phyloP scores from a whole-genome alignment of 306 rosid genomes.

The Adenanthera pavonina region DNA sequence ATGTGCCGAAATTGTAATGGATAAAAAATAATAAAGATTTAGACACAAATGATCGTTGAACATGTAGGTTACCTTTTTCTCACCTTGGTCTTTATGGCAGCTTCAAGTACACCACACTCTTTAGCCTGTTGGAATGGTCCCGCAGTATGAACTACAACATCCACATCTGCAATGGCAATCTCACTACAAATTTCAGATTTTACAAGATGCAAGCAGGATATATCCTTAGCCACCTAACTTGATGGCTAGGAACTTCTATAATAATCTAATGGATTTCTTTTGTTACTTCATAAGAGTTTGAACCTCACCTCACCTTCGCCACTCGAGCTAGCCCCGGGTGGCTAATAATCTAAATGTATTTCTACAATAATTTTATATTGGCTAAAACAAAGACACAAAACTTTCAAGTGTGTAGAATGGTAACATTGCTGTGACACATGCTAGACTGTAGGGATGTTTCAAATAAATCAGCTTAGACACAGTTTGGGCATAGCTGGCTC shows the following conservation, averaged over 20 bases:
- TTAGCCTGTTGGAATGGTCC: conserved; percentile 93
- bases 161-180: conserved; percentile 66
- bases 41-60: conserved; percentile 5
- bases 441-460: background rate
- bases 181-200: conserved; percentile 14
- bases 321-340: too few relatives aligned
- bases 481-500: background rate
- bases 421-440: background rate
- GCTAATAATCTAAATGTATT: background rate
- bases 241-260: background rate
- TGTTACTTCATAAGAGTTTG: too few relatives aligned
- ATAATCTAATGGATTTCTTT: background rate
- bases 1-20: background rate
- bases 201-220: background rate
- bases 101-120: conserved; percentile 85
- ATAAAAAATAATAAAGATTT: background rate
- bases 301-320: too few relatives aligned
- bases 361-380: background rate
- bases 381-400: background rate
- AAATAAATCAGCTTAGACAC: background rate
- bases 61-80: conserved; percentile 37
- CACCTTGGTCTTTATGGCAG: conserved; percentile 84
- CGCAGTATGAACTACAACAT: conserved; percentile 91
- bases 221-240: background rate
- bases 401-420: background rate